These are phyloP conservation scores for Thalassiosira profunda DNA, from an alignment of 108 stramenopile species.

Conservation along the genomic window DNA sequence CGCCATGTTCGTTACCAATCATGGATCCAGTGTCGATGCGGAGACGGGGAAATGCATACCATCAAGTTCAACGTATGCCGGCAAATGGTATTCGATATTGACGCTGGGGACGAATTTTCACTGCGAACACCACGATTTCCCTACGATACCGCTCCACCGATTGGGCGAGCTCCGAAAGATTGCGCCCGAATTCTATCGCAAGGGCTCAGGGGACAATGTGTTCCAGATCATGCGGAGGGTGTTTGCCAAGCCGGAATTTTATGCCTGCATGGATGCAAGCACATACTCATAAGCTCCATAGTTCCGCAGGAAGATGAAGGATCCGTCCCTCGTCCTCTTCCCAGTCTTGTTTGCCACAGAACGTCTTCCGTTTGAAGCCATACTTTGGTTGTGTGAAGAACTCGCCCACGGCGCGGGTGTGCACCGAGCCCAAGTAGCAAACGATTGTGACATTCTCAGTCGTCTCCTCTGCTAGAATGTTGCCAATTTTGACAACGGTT, in stretches of 20 bases:
- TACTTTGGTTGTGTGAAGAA: slow-evolving; percentile 21
- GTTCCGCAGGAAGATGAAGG: slow-evolving; percentile 29
- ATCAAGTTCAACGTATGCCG: slow-evolving; percentile 73
- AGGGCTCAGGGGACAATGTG: slow-evolving; percentile 53
- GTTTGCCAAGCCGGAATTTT: slow-evolving; percentile 75
- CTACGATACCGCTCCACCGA: slow-evolving; percentile 74
- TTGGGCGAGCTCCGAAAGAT: slow-evolving; percentile 63
- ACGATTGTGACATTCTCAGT: slow-evolving; percentile 38
- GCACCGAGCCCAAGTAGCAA: slow-evolving; percentile 41
- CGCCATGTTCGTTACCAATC: slow-evolving; percentile 88
- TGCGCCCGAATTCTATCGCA: slow-evolving; percentile 79
- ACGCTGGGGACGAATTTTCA: slow-evolving; percentile 85
- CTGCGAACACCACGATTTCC: slow-evolving; percentile 90
- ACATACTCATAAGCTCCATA: too few species aligned
- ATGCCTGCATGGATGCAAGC: slow-evolving; percentile 79
- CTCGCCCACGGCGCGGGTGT: slow-evolving; percentile 28
- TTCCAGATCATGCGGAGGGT: slow-evolving; percentile 61
- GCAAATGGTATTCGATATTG: slow-evolving; percentile 70
- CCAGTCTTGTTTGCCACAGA: slow-evolving; percentile 42
- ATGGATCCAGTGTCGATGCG: slow-evolving; percentile 44
- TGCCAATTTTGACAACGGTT: slow-evolving; percentile 39
- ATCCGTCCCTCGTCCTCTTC: slow-evolving; percentile 30
- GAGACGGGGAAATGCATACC: slow-evolving; percentile 49
- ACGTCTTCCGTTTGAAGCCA: slow-evolving; percentile 40
- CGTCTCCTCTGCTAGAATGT: slow-evolving; percentile 17